Evolutionary conservation across 1,284 basidiomycete genomes (phyloP).

Genomic region (Ganoderma multipileum): DNA sequence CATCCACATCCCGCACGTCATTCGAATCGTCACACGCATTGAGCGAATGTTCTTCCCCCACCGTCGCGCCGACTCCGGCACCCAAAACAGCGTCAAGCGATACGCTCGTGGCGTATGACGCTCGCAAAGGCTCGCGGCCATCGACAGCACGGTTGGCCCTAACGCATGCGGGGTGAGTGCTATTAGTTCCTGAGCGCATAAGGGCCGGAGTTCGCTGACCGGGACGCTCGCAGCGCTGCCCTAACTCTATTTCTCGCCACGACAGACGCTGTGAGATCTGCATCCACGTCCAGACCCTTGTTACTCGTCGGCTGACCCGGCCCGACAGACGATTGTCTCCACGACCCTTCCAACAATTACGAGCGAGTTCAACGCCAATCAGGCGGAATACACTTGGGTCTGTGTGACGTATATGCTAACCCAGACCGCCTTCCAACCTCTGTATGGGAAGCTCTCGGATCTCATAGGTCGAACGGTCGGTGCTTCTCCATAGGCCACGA

Average conservation of each 20-base stretch:
- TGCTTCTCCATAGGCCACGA: constrained; percentile 20
- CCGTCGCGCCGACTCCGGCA: constrained; percentile 24
- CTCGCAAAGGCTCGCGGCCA: constrained; percentile 34
- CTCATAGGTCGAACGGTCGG: constrained; percentile 74
- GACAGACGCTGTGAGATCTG: constrained; percentile 72
- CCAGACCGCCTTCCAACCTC: constrained; percentile 81
- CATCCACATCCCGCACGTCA: constrained; percentile 22
- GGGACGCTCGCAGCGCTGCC: constrained; percentile 58
- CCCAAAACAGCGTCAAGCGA: constrained; percentile 33
- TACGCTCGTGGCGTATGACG: constrained; percentile 33
- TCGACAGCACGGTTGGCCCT: constrained; percentile 57
- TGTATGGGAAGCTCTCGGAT: constrained; percentile 81
- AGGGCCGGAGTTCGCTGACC: constrained; percentile 24
- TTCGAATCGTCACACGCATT: constrained; percentile 25
- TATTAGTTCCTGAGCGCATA: constrained; percentile 13
- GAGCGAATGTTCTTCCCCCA: constrained; percentile 21
- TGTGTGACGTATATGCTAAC: constrained; percentile 83
- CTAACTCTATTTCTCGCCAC: constrained; percentile 81
- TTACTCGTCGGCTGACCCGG: constrained; percentile 20
- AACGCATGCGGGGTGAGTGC: constrained; percentile 60
- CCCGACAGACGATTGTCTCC: constrained; percentile 76
- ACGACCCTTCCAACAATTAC: constrained; percentile 81
- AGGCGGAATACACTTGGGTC: constrained; percentile 83
- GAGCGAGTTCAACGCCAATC: constrained; percentile 66
- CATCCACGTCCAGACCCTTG: constrained; percentile 13